Conservation (phyloP, 805 yeast genomes). For the Blastobotrys chiropterorum region DNA sequence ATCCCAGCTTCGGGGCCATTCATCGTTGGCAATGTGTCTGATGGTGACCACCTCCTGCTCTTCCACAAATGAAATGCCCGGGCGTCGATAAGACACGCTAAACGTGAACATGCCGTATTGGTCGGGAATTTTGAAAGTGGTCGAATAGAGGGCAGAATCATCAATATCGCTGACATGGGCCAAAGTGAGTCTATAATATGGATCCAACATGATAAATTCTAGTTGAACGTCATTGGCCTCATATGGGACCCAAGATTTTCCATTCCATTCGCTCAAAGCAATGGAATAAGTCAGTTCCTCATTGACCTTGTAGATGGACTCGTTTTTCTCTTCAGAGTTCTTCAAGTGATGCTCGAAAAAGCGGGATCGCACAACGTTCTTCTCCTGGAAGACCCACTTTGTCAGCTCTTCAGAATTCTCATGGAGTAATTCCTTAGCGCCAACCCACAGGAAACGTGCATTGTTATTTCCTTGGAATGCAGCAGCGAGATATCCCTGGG, state of each 20-base stretch:
- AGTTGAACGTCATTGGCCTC: constrained; percentile 56
- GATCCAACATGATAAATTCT: constrained; percentile 86
- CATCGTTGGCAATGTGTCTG: constrained; percentile 93
- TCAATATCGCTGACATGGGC: constrained; percentile 35
- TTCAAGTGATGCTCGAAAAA: constrained; percentile 49
- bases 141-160: constrained; percentile 40
- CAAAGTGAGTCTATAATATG: constrained; percentile 79
- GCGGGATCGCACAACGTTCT: constrained; percentile 53
- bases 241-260: constrained; percentile 66
- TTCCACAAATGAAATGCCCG: constrained; percentile 63
- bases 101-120: constrained; percentile 96
- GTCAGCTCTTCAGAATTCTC: constrained; percentile 37
- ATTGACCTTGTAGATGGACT: constrained; percentile 59
- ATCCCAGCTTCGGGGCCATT: constrained; percentile 87
- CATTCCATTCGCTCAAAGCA: constrained; percentile 38
- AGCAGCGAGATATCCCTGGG: constrained; percentile 68
- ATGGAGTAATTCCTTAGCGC: constrained; percentile 55
- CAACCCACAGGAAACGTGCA: constrained; percentile 77
- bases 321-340: constrained; percentile 25
- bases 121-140: constrained; percentile 72
- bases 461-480: constrained; percentile 75
- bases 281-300: constrained; percentile 57
- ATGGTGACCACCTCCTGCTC: constrained; percentile 71
- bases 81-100: constrained; percentile 66
- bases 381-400: constrained; percentile 71